A percentile compares a stretch with the other conserved stretches of the same genome.
Evolutionary conservation across 306 rosid species (phyloP).

Genomic region (Quercus dentata): DNA sequence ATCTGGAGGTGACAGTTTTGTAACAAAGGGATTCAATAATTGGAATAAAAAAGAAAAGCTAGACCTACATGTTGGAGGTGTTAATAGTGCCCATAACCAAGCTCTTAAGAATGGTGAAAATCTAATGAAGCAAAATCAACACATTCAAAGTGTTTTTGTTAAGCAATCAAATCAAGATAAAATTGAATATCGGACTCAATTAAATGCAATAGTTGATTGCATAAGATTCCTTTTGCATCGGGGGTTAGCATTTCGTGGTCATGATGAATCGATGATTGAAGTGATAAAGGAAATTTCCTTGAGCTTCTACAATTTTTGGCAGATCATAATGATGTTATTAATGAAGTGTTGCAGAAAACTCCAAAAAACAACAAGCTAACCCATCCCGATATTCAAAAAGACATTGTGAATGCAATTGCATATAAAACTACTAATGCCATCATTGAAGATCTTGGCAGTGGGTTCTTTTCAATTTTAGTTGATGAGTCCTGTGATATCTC

Average conservation of each 20-base stretch:
- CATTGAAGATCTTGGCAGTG: not conserved
- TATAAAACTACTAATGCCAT: not conserved
- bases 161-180: no score
- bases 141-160: no score
- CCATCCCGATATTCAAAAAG: not conserved
- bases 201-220: no score
- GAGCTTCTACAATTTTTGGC: no score
- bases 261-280: no score
- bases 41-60: not conserved
- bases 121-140: not conserved
- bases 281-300: no score
- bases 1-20: not conserved
- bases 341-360: not conserved
- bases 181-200: not conserved
- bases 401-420: not conserved
- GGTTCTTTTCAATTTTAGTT: not conserved
- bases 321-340: no score
- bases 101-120: not conserved
- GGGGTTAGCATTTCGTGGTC: no score
- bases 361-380: not conserved
- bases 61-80: not conserved
- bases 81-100: not conserved
- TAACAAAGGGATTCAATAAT: not conserved
- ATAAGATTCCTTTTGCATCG: no score
- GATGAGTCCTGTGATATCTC: not conserved